A percentile compares a stretch with the other conserved stretches of the same genome.
phyloP scores from a whole-genome alignment of 257 asterid species.

The Plantago ovata region DNA sequence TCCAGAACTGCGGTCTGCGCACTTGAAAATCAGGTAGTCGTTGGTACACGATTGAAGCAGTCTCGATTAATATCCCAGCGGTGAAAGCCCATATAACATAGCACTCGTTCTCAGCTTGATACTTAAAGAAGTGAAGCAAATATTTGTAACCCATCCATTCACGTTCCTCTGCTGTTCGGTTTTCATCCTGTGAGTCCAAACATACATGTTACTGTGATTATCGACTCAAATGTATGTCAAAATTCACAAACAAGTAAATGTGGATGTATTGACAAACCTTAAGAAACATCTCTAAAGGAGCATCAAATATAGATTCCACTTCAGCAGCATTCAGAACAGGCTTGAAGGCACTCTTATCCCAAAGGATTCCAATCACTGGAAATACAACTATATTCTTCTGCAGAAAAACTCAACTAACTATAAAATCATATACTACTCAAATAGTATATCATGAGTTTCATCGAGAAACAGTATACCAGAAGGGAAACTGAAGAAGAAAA shows the following conservation, averaged over 20 bases:
- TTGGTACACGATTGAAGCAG: conserved; percentile 62
- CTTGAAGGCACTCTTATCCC: conserved; percentile 42
- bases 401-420: too few species aligned
- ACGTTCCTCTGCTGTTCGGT: conserved; percentile 49
- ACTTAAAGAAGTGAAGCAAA: conserved; percentile 69
- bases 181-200: conserved; percentile 47
- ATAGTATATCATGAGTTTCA: too few species aligned
- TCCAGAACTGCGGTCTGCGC: conserved; percentile 64
- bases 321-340: conserved; percentile 60
- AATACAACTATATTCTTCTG: conserved; percentile 53
- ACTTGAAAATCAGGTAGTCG: conserved; percentile 52
- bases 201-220: not conserved
- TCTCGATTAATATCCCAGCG: conserved; percentile 68
- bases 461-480: too few species aligned
- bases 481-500: too few species aligned
- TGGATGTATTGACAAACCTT: conserved; percentile 34
- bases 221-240: not conserved
- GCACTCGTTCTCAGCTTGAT: conserved; percentile 30
- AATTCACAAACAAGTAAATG: conserved; percentile 2
- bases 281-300: conserved; percentile 80
- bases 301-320: conserved; percentile 71
- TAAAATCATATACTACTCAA: too few species aligned
- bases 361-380: conserved; percentile 74
- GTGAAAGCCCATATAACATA: conserved; percentile 80
- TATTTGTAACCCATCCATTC: conserved; percentile 59